These are phyloP conservation scores for Trichoderma pleuroti DNA, from an alignment of 2,329 filamentous ascomycete species.

Conservation along the genomic window DNA sequence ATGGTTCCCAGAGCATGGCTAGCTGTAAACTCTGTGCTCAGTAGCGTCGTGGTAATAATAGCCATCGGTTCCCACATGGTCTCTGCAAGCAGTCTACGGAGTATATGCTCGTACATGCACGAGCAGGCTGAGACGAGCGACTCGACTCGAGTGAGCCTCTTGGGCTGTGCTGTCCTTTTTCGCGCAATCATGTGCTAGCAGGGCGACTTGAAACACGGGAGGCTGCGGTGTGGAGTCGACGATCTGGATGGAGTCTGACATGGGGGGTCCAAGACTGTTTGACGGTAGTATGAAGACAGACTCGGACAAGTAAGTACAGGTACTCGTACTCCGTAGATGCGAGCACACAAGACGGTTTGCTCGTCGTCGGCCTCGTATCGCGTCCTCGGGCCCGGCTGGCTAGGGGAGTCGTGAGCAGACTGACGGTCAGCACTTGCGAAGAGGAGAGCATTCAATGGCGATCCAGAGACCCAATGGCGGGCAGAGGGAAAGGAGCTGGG, in stretches of 20 bases:
- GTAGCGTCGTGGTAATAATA: neutral
- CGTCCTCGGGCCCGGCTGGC: neutral
- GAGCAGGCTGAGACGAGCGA: neutral
- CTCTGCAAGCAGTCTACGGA: neutral
- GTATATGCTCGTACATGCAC: neutral
- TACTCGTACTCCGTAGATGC: neutral
- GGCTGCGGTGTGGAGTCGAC: conserved; percentile 15
- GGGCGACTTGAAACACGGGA: conserved; percentile 20
- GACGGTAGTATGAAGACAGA: neutral
- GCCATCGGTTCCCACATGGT: neutral
- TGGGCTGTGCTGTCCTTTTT: neutral
- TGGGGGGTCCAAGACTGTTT: neutral
- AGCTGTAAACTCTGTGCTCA: neutral
- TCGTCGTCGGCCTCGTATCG: neutral
- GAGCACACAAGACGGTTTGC: neutral
- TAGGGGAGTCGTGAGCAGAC: neutral
- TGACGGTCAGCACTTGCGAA: neutral
- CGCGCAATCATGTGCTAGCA: conserved; percentile 10
- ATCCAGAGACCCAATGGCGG: neutral
- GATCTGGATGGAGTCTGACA: conserved; percentile 17
- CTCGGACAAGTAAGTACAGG: neutral
- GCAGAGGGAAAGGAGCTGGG: neutral
- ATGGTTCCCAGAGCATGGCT: neutral
- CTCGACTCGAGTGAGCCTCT: neutral
- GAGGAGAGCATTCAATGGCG: neutral